These are phyloP conservation scores for Dactylellina leptospora DNA, from an alignment of 2,329 filamentous ascomycete genomes.

Conservation along the genomic window DNA sequence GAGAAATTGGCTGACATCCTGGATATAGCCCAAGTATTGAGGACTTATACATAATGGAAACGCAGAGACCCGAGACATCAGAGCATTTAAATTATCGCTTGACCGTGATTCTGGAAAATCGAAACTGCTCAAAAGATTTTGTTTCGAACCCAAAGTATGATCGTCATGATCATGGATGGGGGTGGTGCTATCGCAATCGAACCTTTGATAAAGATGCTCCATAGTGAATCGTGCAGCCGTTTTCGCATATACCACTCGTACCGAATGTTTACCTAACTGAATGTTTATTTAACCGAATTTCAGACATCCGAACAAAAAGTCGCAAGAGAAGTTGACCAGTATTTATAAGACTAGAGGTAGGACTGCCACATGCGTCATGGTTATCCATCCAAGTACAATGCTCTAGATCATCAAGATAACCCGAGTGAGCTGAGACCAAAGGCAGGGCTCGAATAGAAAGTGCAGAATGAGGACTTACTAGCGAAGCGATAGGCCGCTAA, in stretches of 20 bases:
- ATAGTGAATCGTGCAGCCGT: no score
- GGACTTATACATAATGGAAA: conserved; percentile 59
- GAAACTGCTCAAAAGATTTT: background rate
- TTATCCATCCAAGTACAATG: no score
- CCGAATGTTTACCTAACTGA: background rate
- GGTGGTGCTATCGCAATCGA: background rate
- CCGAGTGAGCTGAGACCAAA: no score
- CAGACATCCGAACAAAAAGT: no score
- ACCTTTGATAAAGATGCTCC: conserved; percentile 37
- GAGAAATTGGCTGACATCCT: conserved; percentile 58
- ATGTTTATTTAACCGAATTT: background rate
- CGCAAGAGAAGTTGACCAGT: no score
- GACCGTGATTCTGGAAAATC: conserved; percentile 58
- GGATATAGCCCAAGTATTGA: conserved; percentile 58
- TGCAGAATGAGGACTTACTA: no score
- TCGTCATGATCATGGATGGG: background rate
- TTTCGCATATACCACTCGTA: background rate
- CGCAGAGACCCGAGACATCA: conserved; percentile 1
- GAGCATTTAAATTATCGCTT: conserved; percentile 54
- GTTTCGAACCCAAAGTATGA: conserved; percentile 10
- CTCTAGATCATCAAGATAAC: no score
- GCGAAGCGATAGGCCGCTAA: no score
- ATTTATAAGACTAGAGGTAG: no score
- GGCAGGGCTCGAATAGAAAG: no score
- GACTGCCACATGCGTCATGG: no score